These are phyloP conservation scores for Phoma herbarum DNA, from an alignment of 2,329 filamentous ascomycete species.

Conservation along the genomic window DNA sequence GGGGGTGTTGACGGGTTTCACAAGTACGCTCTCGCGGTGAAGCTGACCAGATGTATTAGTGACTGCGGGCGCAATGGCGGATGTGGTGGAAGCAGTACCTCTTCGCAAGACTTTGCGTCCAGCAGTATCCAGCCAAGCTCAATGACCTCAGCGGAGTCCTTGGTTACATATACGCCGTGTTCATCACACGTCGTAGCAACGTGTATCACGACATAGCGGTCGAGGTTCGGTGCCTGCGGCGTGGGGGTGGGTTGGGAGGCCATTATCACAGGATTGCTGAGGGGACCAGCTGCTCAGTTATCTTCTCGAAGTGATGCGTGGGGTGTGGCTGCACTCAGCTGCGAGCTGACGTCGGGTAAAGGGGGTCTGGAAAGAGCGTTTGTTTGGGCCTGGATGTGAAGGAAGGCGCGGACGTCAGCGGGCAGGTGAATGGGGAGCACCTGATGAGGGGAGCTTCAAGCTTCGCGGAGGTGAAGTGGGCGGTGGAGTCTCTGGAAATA, in stretches of 20 bases:
- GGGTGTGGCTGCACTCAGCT: constrained; percentile 19
- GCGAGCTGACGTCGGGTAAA: constrained; percentile 22
- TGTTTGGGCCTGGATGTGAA: constrained; percentile 19
- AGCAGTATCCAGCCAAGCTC: constrained; percentile 98
- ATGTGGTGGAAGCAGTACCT: constrained; percentile 64
- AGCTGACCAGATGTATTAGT: constrained; percentile 67
- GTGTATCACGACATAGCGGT: constrained; percentile 98
- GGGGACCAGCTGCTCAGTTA: constrained; percentile 15
- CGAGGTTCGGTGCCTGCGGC: constrained; percentile 64
- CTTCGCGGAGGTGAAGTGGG: constrained; percentile 30
- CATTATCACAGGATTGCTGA: constrained; percentile 30
- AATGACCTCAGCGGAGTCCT: constrained; percentile 98
- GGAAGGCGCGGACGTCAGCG: constrained; percentile 35
- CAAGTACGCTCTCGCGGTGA: constrained; percentile 92
- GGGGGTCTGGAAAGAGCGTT: constrained; percentile 23
- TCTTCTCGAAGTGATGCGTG: constrained; percentile 7
- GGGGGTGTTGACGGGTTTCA: constrained; percentile 98
- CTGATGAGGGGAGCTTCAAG: constrained; percentile 29
- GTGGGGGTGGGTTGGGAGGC: constrained; percentile 40
- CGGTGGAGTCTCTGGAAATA: constrained; percentile 29
- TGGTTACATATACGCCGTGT: constrained; percentile 98
- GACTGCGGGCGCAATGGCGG: constrained; percentile 20
- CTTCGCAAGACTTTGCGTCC: constrained; percentile 88
- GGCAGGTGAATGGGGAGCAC: constrained; percentile 34
- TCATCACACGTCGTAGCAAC: constrained; percentile 99